Percentiles rank a stretch among this genome's conserved stretches.
These are phyloP conservation scores for Apiotrichum akiyoshidainum DNA, from an alignment of 1,284 basidiomycete genomes.

Conservation along the genomic window DNA sequence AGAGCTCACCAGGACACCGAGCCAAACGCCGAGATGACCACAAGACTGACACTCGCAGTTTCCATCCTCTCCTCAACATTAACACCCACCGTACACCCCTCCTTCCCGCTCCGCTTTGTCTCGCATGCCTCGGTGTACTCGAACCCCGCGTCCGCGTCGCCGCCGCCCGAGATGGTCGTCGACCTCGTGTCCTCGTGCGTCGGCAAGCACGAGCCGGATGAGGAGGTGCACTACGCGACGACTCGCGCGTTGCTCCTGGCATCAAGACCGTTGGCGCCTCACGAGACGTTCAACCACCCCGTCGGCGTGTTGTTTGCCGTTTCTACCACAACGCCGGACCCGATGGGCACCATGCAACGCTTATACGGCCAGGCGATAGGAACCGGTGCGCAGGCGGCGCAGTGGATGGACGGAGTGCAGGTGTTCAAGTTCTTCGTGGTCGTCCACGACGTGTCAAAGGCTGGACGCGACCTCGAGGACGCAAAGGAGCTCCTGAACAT, in stretches of 20 bases:
- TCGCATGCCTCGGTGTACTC: slow-evolving; percentile 41
- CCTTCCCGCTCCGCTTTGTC: slow-evolving; percentile 49
- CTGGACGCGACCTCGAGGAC: slow-evolving; percentile 38
- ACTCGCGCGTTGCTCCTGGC: slow-evolving; percentile 47
- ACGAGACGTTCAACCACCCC: slow-evolving; percentile 52
- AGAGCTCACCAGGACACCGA: no score
- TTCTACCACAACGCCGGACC: slow-evolving; percentile 44
- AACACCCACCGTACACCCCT: slow-evolving; percentile 47
- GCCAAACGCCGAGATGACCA: background rate
- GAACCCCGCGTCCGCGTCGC: slow-evolving; percentile 28
- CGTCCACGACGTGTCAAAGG: slow-evolving; percentile 47
- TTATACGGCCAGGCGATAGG: slow-evolving; percentile 35
- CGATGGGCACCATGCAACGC: slow-evolving; percentile 36
- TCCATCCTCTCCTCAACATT: slow-evolving; percentile 48
- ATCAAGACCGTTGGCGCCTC: slow-evolving; percentile 42
- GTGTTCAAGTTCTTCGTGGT: slow-evolving; percentile 49
- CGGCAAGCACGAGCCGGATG: slow-evolving; percentile 25
- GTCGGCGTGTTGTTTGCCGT: slow-evolving; percentile 47
- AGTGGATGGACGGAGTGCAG: slow-evolving; percentile 44
- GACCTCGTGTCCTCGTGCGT: slow-evolving; percentile 41
- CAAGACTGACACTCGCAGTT: slow-evolving; percentile 30
- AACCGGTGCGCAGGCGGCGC: slow-evolving; percentile 33
- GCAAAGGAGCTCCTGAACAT: slow-evolving; percentile 41
- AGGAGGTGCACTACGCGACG: slow-evolving; percentile 46
- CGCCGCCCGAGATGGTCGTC: slow-evolving; percentile 46